Evolutionary conservation across 2,329 filamentous ascomycete genomes (phyloP), one percentile per base, ranked within the genome.

Genomic region (Uncinocarpus reesii): DNA sequence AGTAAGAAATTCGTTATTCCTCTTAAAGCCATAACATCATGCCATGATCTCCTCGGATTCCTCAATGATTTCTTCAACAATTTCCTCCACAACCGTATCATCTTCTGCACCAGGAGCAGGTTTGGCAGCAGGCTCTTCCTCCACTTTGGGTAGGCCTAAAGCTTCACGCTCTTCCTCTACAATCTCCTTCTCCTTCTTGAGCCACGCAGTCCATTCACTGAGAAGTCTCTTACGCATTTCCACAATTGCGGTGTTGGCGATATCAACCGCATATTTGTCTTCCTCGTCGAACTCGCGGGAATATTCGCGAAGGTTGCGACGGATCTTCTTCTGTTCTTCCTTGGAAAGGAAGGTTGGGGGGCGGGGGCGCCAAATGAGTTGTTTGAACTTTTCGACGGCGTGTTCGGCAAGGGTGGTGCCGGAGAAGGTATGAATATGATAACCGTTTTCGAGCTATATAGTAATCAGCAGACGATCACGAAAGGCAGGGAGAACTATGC

Each of bases 291-390:
- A 98, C 56, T 85, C 76, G 64, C 86, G 86, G 67, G 83, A 87
- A 79, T 95, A 98, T 70, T 96, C 92, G 58, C 90, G 86, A 48
- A 98, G 81, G 71, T 95, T 98, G 80, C 95, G 95, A 73, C 93
- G 90, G 62, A 96, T 86, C 62, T 84, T 79, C 77, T 95, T 94
- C 74, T 96, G 92, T 75, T 98, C 90, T 55, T 96, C 90, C 73
- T 95, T 95, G 67, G 79, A 82, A 50, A 98, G 83, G 54, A 98
- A 80, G n/a, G 86, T 92, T 6, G 86, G 67, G 16, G 92, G 92
- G 36, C 92, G 84, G 16, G 92, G 92, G 37, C 92, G 84, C 92
- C 92, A 98, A 54, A 86, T 70, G 71, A 89, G 86, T 69, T 98
- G 92, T 79, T 95, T 95, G 79, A 98, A 96, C 70, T 93, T 93